These are phyloP conservation scores for Gnomoniopsis sp. DNA, from an alignment of 2,329 filamentous ascomycete species.

Conservation along the genomic window DNA sequence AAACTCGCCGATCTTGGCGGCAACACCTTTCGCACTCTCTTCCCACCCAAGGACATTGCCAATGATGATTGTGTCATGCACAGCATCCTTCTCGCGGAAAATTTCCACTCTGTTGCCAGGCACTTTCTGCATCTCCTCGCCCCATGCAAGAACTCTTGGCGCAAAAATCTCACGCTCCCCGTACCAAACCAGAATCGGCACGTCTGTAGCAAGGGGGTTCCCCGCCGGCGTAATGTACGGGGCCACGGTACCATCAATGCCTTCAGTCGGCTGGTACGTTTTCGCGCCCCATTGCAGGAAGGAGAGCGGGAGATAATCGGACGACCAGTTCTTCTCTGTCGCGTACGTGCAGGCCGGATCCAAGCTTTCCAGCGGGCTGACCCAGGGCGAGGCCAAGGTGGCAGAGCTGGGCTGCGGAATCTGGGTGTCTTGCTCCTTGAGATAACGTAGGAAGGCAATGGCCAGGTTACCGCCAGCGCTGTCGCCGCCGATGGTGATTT, in stretches of 20 bases:
- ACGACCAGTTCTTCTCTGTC: constrained; percentile 13
- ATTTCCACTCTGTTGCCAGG: constrained; percentile 27
- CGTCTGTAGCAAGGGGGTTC: not conserved
- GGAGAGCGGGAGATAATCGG: constrained; percentile 35
- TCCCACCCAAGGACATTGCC: constrained; percentile 39
- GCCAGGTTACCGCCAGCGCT: constrained; percentile 42
- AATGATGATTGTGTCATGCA: constrained; percentile 43
- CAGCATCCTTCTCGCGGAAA: constrained; percentile 35
- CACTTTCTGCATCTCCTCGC: not conserved
- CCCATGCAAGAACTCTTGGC: not conserved
- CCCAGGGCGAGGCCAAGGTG: constrained; percentile 29
- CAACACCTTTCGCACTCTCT: constrained; percentile 25
- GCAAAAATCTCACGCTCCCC: not conserved
- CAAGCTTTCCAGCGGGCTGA: constrained; percentile 14
- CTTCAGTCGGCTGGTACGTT: constrained; percentile 24
- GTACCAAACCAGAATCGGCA: not conserved
- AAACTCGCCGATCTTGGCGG: constrained; percentile 23
- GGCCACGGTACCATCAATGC: no score
- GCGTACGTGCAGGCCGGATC: constrained; percentile 20
- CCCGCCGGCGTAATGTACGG: not conserved
- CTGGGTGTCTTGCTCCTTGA: constrained; percentile 33
- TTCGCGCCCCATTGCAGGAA: constrained; percentile 38
- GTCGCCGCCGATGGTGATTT: constrained; percentile 42
- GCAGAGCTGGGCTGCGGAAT: constrained; percentile 32
- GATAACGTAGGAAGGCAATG: constrained; percentile 41